phyloP scores from a whole-genome alignment of 805 yeast species.

The Cyberlindnera misumaiensis region DNA sequence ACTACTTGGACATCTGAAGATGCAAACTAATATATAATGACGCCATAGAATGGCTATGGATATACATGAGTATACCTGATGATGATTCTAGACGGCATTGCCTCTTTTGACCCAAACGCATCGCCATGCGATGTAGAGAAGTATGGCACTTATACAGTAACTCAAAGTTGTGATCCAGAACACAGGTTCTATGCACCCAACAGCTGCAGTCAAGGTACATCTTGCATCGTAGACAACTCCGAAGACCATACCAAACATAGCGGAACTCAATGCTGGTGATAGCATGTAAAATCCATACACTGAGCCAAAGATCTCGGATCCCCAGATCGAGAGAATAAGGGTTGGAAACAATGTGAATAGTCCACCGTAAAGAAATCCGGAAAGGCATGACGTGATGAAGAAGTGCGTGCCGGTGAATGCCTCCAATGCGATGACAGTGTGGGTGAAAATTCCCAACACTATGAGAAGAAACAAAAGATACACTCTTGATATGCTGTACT shows the following conservation, averaged over 20 bases:
- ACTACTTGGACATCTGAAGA: constrained; percentile 16
- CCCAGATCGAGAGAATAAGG: constrained; percentile 78
- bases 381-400: constrained; percentile 36
- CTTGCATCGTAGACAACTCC: constrained; percentile 53
- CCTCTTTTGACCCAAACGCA: constrained; percentile 13
- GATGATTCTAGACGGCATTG: neutral
- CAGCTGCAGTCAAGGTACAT: constrained; percentile 12
- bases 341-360: constrained; percentile 84
- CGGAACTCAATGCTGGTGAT: constrained; percentile 81
- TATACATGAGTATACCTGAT: neutral
- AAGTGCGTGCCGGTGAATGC: constrained; percentile 17
- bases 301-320: constrained; percentile 80
- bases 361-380: constrained; percentile 77
- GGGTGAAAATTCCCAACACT: constrained; percentile 30
- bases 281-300: constrained; percentile 88
- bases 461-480: constrained; percentile 28
- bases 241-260: constrained; percentile 60
- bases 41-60: neutral
- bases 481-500: constrained; percentile 23
- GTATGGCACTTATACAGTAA: constrained; percentile 7
- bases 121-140: constrained; percentile 18
- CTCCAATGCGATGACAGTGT: constrained; percentile 23
- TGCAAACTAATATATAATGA: neutral
- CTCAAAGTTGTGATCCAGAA: constrained; percentile 15
- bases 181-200: constrained; percentile 14